These are phyloP conservation scores for Piper betle DNA, from an alignment of 164 flowering plant genomes.

Conservation along the genomic window DNA sequence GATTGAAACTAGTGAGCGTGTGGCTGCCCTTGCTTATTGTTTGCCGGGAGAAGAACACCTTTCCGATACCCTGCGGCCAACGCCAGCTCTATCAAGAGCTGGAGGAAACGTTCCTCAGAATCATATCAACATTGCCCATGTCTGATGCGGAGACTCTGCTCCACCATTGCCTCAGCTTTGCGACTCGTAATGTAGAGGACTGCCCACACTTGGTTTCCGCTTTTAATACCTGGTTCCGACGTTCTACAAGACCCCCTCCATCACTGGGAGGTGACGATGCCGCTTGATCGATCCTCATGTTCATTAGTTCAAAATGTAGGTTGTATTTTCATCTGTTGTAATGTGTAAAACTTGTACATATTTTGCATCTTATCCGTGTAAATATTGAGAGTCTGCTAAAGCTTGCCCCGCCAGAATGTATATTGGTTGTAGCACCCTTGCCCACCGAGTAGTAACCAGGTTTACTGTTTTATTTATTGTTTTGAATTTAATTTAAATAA, in stretches of 20 bases:
- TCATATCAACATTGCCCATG: constrained; percentile 83
- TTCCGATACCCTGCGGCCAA: constrained; percentile 26
- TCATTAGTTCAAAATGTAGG: too few relatives aligned
- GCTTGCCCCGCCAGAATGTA: too few relatives aligned
- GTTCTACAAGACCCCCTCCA: constrained; percentile 38
- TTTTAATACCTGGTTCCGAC: constrained; percentile 91
- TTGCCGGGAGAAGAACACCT: constrained; percentile 49
- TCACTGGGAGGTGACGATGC: too few relatives aligned
- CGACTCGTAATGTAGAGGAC: constrained; percentile 78
- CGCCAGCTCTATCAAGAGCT: constrained; percentile 50
- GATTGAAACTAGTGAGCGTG: constrained; percentile 65
- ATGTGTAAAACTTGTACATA: too few relatives aligned
- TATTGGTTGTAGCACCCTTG: too few relatives aligned
- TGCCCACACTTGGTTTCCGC: constrained; percentile 78
- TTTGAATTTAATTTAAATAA: too few relatives aligned
- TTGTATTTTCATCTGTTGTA: too few relatives aligned
- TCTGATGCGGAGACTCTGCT: constrained; percentile 63
- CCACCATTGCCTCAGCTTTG: constrained; percentile 80
- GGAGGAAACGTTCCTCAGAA: constrained; percentile 66
- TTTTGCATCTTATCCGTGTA: too few relatives aligned
- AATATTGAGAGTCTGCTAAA: too few relatives aligned
- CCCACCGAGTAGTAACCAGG: too few relatives aligned
- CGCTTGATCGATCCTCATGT: too few relatives aligned
- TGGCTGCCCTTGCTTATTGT: constrained; percentile 91
- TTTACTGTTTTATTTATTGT: too few relatives aligned